Percentiles rank a stretch among this genome's conserved stretches.
Conservation (phyloP, 2,329 filamentous ascomycete species). For the Talaromyces albobiverticillius region DNA sequence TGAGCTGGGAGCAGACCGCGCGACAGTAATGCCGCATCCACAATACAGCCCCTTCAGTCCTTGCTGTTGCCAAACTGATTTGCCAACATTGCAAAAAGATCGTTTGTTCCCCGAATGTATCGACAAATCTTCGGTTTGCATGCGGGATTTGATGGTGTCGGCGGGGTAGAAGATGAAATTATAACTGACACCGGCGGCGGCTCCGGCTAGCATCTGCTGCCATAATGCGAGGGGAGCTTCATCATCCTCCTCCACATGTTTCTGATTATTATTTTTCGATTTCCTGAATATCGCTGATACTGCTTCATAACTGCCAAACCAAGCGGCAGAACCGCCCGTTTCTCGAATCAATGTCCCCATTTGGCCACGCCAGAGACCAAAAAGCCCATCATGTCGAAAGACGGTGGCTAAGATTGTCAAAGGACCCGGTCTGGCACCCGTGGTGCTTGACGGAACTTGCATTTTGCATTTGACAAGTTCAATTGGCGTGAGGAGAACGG, state of each 20-base stretch:
- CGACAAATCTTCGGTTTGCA: conserved; percentile 78
- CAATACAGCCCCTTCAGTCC: conserved; percentile 85
- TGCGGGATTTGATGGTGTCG: conserved; percentile 94
- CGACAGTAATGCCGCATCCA: conserved; percentile 90
- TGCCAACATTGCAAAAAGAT: conserved; percentile 71
- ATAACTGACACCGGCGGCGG: conserved; percentile 85
- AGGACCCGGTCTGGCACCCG: conserved; percentile 54
- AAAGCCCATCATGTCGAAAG: conserved; percentile 75
- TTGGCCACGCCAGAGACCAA: conserved; percentile 94
- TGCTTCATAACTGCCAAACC: conserved; percentile 91
- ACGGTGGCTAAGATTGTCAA: conserved; percentile 72
- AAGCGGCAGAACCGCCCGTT: conserved; percentile 87
- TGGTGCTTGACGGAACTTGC: conserved; percentile 64
- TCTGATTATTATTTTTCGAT: conserved; percentile 29
- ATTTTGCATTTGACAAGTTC: conserved; percentile 99
- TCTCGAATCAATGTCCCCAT: conserved; percentile 90
- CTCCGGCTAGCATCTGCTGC: conserved; percentile 85
- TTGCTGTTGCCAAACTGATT: conserved; percentile 73
- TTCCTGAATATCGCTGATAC: conserved; percentile 68
- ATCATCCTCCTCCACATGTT: background rate
- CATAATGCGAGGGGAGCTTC: conserved; percentile 65
- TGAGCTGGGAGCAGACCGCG: conserved; percentile 87
- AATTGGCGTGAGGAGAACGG: conserved; percentile 86
- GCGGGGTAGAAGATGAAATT: conserved; percentile 98
- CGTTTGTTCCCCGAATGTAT: conserved; percentile 41